A percentile compares a stretch with the other conserved stretches of the same genome.
phyloP scores from a whole-genome alignment of 352 stramenopile genomes.

The Saprolegnia diclina region DNA sequence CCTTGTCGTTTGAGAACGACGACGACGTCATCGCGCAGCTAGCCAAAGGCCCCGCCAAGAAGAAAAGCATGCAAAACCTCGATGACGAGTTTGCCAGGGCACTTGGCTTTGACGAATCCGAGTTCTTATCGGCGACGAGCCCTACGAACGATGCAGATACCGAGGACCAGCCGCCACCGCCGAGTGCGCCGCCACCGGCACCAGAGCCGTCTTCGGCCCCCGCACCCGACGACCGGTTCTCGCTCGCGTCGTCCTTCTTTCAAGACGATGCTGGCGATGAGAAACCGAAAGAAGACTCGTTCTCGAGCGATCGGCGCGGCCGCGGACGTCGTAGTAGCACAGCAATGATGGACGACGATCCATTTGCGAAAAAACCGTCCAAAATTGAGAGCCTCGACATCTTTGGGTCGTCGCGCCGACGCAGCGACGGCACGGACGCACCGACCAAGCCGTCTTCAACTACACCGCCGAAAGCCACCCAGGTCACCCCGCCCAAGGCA shows the following conservation, averaged over 20 bases:
- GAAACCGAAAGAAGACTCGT: not conserved
- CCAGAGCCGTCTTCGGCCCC: not conserved
- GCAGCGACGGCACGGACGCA: not conserved
- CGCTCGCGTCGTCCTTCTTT: conserved; percentile 21
- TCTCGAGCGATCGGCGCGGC: not conserved
- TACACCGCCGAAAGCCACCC: not conserved
- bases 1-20: not conserved
- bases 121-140: conserved; percentile 15
- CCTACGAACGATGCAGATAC: not conserved
- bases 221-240: not conserved
- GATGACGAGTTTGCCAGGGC: conserved; percentile 26
- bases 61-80: conserved; percentile 22
- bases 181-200: not conserved
- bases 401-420: not conserved
- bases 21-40: conserved; percentile 6
- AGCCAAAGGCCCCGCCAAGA: conserved; percentile 1
- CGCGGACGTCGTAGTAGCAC: conserved; percentile 6
- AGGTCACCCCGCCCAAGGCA: not conserved
- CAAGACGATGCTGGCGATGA: not conserved
- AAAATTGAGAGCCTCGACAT: conserved; percentile 14
- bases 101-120: conserved; percentile 25
- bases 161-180: not conserved
- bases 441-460: not conserved
- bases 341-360: conserved; percentile 3
- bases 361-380: conserved; percentile 1